Base-by-base conservation (phyloP, 306 rosid genomes). In the Vigna reflexopilosa region DNA sequence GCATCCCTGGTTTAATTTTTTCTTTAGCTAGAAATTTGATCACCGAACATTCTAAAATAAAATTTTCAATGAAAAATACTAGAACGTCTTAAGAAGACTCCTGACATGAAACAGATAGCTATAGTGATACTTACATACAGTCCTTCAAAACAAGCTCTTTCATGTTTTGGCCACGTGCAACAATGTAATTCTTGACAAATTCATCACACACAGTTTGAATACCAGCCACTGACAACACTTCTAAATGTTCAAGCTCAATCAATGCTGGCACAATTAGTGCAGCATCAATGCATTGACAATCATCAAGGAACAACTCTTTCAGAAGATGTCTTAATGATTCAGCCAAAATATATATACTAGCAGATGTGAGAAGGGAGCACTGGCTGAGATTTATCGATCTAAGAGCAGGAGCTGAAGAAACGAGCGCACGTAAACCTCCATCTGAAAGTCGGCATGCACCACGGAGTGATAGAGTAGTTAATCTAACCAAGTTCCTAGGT, bases 401-500 rank as follows among this genome's bases (percentile, higher is more conserved):
- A 78, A 96, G 87, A 52, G 79, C 86, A 32, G 97, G 91, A 76
- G 93, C 84, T 59, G 98, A 85, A 80, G 93, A 91, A 76, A 90
- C 85, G 61, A 96, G 88, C 61, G 86, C 71, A 9, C 68, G 78
- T 63, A 96, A 78, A 19, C 99, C 99, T 68, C 34, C 82, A 80
- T 96, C 96, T 13, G 99, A 88, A 80, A 96, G 94, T 68, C 97
- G 90, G 45, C 97, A 96, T 32, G 96, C 99, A 74, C 97, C 99
- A 71, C 83, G 76, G 24, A 95, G 66, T 62, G 99, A 93, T 76
- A 96, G 73, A 58, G 83, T 85, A 72, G 78, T 82, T 73, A 95
- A 84, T n/a, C 82, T 78, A 66, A 91, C 89, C 62, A 95, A 81
- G 66, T 74, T 81, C 72, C 87, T 78, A 30, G 90, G 74, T 15